Base-by-base conservation (phyloP, 345 rosid species). In the Diplotaxis tenuifolia region DNA sequence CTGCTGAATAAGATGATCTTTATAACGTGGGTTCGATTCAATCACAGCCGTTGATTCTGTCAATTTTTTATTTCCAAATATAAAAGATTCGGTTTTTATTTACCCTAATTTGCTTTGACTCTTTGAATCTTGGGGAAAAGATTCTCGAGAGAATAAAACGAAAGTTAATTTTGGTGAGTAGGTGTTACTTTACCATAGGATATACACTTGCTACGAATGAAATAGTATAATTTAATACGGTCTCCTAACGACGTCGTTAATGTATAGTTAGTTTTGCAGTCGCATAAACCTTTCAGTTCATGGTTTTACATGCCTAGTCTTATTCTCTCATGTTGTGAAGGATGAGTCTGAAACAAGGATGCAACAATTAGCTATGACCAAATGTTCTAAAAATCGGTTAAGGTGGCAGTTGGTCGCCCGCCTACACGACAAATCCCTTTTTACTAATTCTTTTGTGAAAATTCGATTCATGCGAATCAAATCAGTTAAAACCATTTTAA, bases 311-410 rank as follows among this genome's bases (percentile, higher is more conserved):
- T n/a, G n/a, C n/a, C n/a, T n/a, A n/a, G n/a, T n/a, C 83, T 79
- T 83, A 81, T 87, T 31, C 90, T 76, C 38, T 93, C 92, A 36
- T 88, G 85, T 77, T 93, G 75, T 54, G 79, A 82, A 75, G 84
- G 91, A 83, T 88, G 98, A 67, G 88, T 83, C 97, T 93, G 86
- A 62, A 80, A n/a, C n/a, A n/a, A 31, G 63, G 42, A 40, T 47
- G 34, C 5, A 29, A 6, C 7, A 20, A 42, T 20, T 1, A 4
- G 1, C 12, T 9, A 12, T 16, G 1, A n/a, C n/a, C n/a, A n/a
- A n/a, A n/a, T n/a, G n/a, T n/a, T n/a, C n/a, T n/a, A n/a, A n/a
- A n/a, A n/a, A n/a, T n/a, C n/a, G n/a, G n/a, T n/a, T n/a, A n/a
- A n/a, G n/a, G n/a, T n/a, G n/a, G n/a, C n/a, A n/a, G n/a, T n/a